Base-by-base conservation (phyloP, 164 flowering plant species). In the Chimonanthus salicifolius region DNA sequence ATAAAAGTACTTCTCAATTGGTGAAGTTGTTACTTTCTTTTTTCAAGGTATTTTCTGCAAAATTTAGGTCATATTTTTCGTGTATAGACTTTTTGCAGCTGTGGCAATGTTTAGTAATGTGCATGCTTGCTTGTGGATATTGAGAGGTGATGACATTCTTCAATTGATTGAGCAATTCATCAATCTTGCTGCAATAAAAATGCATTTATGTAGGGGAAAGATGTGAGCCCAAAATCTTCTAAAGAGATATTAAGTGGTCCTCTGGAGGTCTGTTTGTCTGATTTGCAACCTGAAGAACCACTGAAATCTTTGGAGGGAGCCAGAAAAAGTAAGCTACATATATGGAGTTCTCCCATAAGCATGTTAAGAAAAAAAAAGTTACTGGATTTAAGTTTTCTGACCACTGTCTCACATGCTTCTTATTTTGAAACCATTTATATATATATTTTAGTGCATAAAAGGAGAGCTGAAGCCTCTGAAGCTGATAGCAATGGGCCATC, bases 1-100 rank as follows among this genome's bases (percentile, higher is more conserved):
- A 76, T 47, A 83, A 69, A 64, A 72, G 85, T n/a, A 75, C 77
- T 15, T 69, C 75, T 0, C 77, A 76, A 10, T 75, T 87, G 84
- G 82, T 78, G 51, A 67, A 74, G 46, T 79, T 70, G 54, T 47
- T 87, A 63, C 51, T 71, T 46, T 76, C 83, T 49, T 78, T 43
- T 70, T 76, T 66, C 49, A 73, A 78, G 85, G 87, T 83, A 79
- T 64, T 67, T 54, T 72, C 16, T 43, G 54, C 18, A 63, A 20
- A 7, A 10, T 64, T 21, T 33, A 11, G 3, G 16, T 21, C 5
- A 6, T 49, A 18, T 11, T 62, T 46, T 20, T 13, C n/a, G 1
- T 54, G 16, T 54, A 11, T 54, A 5, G 60, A 10, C 60, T 54
- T 4, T 9, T 8, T 5, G 60, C 60, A 54, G 16, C 16, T 54